Evolutionary conservation across 148 eudicot species (phyloP), one percentile per base, ranked within the genome.

Genomic region (Rhododendron mucronatum): DNA sequence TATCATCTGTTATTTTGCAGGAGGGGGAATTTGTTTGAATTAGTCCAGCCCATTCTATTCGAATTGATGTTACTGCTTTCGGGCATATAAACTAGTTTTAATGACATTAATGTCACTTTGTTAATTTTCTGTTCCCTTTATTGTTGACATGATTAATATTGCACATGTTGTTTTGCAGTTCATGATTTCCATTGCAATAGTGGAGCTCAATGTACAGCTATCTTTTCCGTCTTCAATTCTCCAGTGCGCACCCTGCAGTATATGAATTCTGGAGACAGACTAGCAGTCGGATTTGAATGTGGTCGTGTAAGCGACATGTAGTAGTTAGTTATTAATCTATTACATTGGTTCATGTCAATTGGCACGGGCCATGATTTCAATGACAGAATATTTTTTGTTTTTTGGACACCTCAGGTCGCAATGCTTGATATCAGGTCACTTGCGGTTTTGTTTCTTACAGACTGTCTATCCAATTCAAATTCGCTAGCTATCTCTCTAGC

Each of bases 231-330:
- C 82, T 83, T 93, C 83, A 80, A 90, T 83, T 95, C 98, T 88
- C 93, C 94, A 39, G 99, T 95, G 33, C 82, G 87, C 87, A 88
- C 88, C 91, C 87, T 95, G 50, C 90, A 89, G 78, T 91, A 85
- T 91, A 87, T 90, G 84, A 87, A 88, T 85, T 89, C 88, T 86
- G 98, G 94, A 82, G 90, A 89, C 87, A 91, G 91, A 90, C 95
- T 95, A 87, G 95, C 91, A 50, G 94, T 92, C 83, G 98, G 96
- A 81, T 94, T 89, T 89, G 94, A 90, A 87, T 91, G 89, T 90
- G 98, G 98, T 67, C 92, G 93, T 96, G 98, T 94, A 85, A 89
- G 86, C 65, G 28, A 80, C 28, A 61, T 37, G 44, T 71, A 67
- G n/a, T 82, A 47, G 69, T 28, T 63, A 44, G 21, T 74, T 44